Conservation (phyloP, 164 flowering plant species). For the Tinospora cordifolia region DNA sequence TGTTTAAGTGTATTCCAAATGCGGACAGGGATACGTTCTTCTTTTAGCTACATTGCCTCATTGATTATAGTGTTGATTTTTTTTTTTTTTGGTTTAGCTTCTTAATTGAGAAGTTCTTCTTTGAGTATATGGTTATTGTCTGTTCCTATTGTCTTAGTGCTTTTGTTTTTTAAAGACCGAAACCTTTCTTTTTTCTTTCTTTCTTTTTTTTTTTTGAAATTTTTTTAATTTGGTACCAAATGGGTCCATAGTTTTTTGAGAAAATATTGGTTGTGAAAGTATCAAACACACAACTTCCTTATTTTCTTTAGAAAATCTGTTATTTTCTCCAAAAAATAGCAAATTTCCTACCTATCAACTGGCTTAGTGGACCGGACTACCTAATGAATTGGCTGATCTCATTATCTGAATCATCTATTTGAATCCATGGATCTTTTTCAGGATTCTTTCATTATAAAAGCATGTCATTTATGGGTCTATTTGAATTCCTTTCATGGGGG, state of each 20-base stretch:
- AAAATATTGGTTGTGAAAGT: too few species aligned
- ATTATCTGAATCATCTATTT: background rate
- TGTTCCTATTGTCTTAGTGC: background rate
- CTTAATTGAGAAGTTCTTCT: background rate
- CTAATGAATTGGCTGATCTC: background rate
- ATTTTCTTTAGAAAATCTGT: too few species aligned
- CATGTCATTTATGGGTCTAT: background rate
- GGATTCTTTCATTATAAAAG: too few species aligned
- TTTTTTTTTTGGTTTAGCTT: background rate
- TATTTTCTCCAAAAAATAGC: too few species aligned
- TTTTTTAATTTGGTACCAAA: too few species aligned
- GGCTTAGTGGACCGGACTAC: background rate
- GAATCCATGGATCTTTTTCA: too few species aligned
- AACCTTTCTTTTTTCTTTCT: background rate
- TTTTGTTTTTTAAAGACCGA: background rate
- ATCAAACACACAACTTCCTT: too few species aligned
- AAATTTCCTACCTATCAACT: too few species aligned
- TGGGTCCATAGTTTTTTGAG: too few species aligned
- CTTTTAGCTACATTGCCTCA: background rate
- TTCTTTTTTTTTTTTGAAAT: background rate
- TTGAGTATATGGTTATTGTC: background rate
- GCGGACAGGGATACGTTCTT: background rate
- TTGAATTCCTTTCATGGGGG: too few species aligned
- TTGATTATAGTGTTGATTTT: background rate
- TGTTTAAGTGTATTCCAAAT: background rate